Percentiles rank a stretch among this genome's conserved stretches.
These are phyloP conservation scores for Paecilomyces sp. DNA, from an alignment of 2,329 filamentous ascomycete species.

Conservation along the genomic window DNA sequence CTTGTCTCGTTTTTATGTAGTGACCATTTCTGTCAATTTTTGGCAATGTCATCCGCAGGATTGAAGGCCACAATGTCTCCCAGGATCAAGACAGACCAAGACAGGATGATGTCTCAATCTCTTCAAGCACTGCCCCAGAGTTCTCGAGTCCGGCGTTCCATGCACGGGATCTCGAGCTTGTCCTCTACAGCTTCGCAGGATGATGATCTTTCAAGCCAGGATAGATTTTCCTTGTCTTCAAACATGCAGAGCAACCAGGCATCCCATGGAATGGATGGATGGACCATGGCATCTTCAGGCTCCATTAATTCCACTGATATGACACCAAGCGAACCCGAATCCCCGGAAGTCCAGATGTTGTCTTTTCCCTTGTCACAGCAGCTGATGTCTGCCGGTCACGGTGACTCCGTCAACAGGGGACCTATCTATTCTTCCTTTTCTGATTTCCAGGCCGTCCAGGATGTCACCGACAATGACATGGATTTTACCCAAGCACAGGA, in stretches of 20 bases:
- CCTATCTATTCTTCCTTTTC: conserved; percentile 31
- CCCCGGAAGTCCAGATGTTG: conserved; percentile 35
- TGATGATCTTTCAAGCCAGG: conserved; percentile 36
- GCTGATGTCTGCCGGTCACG: conserved; percentile 29
- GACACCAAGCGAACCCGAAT: conserved; percentile 27
- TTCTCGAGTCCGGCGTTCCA: conserved; percentile 28
- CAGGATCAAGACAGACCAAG: conserved; percentile 29
- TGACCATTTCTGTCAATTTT: conserved; percentile 19
- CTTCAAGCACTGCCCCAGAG: conserved; percentile 24
- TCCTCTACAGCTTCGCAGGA: conserved; percentile 33
- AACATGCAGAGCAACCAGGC: conserved; percentile 26
- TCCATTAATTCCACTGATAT: conserved; percentile 31
- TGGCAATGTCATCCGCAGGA: background rate
- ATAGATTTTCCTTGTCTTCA: conserved; percentile 35
- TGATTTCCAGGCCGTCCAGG: conserved; percentile 30
- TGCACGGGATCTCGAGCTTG: conserved; percentile 32
- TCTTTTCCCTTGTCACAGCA: conserved; percentile 36
- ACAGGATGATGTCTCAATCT: conserved; percentile 27
- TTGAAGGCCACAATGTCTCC: conserved; percentile 28
- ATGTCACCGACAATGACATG: conserved; percentile 30
- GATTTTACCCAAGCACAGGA: conserved; percentile 29
- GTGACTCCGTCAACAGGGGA: conserved; percentile 17
- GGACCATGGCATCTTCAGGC: conserved; percentile 32
- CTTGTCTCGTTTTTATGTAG: conserved; percentile 12
- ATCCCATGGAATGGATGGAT: conserved; percentile 29